These are phyloP conservation scores for Orbilia javanica DNA, from an alignment of 2,329 filamentous ascomycete species.

Conservation along the genomic window DNA sequence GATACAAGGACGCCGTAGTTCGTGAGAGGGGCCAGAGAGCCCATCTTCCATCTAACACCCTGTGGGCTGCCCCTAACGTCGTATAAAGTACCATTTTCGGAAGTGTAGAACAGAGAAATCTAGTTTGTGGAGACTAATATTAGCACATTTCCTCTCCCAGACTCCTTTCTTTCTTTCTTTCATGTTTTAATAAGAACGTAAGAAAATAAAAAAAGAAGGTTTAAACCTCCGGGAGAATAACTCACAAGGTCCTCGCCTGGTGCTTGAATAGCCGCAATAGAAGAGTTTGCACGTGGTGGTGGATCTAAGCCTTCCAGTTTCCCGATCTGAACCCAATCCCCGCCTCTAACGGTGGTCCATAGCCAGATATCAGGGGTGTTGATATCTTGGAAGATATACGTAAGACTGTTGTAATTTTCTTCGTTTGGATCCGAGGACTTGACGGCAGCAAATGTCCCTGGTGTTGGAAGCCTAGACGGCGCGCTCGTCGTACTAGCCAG, in stretches of 20 bases:
- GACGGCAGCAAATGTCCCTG: slow-evolving; percentile 51
- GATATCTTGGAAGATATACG: slow-evolving; percentile 50
- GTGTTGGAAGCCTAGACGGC: slow-evolving; percentile 28
- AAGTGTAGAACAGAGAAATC: slow-evolving; percentile 46
- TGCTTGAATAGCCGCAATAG: slow-evolving; percentile 48
- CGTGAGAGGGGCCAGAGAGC: slow-evolving; percentile 32
- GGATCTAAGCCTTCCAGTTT: slow-evolving; percentile 46
- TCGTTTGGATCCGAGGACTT: slow-evolving; percentile 33
- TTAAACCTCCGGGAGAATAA: no score
- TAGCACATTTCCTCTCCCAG: neutral
- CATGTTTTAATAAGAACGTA: neutral
- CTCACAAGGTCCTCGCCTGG: slow-evolving; percentile 41
- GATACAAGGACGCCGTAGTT: slow-evolving; percentile 53
- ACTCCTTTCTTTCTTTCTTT: no score
- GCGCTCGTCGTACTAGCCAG: slow-evolving; percentile 26
- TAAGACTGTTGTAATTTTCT: slow-evolving; percentile 37
- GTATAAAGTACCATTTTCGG: slow-evolving; percentile 47
- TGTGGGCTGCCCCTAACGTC: slow-evolving; percentile 37
- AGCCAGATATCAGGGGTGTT: slow-evolving; percentile 54
- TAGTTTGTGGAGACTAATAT: neutral
- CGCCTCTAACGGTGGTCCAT: slow-evolving; percentile 33
- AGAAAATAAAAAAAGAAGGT: no score
- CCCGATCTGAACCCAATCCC: slow-evolving; percentile 48
- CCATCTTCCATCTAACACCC: slow-evolving; percentile 40
- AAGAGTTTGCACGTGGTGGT: slow-evolving; percentile 34